Percentiles rank a stretch among this genome's conserved stretches.
These are phyloP conservation scores for Boletus barrowsii DNA, from an alignment of 768 basidiomycete genomes.

Conservation along the genomic window DNA sequence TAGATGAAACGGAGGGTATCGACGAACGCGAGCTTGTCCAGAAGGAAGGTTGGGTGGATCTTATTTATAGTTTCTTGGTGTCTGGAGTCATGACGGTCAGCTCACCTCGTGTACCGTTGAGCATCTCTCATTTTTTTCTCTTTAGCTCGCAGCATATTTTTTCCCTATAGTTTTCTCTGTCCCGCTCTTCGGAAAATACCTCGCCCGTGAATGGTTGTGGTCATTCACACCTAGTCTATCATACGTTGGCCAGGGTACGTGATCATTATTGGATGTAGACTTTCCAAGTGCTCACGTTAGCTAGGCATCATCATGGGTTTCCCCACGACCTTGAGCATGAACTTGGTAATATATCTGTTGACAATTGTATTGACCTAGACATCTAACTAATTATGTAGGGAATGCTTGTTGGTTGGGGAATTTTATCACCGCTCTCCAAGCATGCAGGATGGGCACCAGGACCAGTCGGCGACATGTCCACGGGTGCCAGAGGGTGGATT, in stretches of 20 bases:
- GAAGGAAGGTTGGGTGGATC: slow-evolving; percentile 71
- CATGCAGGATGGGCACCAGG: slow-evolving; percentile 89
- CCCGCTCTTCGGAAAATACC: slow-evolving; percentile 77
- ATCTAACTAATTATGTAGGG: slow-evolving; percentile 47
- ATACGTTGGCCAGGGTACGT: slow-evolving; percentile 82
- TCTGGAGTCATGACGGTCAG: slow-evolving; percentile 77
- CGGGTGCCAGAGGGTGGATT: slow-evolving; percentile 93
- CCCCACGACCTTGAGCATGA: slow-evolving; percentile 92
- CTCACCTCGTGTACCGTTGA: background rate
- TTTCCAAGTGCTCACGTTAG: slow-evolving; percentile 1
- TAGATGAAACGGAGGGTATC: slow-evolving; percentile 23
- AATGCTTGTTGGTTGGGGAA: slow-evolving; percentile 95
- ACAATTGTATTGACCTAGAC: background rate
- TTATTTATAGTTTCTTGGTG: slow-evolving; percentile 73
- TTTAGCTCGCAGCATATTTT: slow-evolving; percentile 80
- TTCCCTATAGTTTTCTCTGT: slow-evolving; percentile 87
- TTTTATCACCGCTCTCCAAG: slow-evolving; percentile 88
- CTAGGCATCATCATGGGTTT: slow-evolving; percentile 96
- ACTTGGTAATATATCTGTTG: slow-evolving; percentile 50
- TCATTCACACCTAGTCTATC: slow-evolving; percentile 88
- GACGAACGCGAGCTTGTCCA: slow-evolving; percentile 50
- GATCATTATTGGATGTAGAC: background rate
- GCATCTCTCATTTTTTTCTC: background rate
- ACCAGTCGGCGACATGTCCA: slow-evolving; percentile 79
- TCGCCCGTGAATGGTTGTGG: slow-evolving; percentile 91